Conservation (phyloP, 495 filamentous ascomycete genomes). For the Hypoxylon perforatum region DNA sequence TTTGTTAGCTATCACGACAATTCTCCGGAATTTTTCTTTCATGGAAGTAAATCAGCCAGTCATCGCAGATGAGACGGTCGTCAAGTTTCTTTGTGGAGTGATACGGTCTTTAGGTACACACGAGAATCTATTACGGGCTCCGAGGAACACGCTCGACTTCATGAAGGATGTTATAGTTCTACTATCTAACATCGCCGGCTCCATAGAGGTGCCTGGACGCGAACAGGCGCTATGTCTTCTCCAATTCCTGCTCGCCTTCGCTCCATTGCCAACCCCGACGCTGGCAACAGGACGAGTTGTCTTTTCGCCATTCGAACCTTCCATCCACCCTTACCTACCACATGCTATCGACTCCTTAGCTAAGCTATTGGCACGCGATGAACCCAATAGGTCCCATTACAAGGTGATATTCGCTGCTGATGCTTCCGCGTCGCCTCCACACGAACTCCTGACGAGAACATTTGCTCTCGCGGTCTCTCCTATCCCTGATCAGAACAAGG, state of each 20-base stretch:
- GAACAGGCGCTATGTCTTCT: conserved; percentile 90
- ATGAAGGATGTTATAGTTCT: conserved; percentile 95
- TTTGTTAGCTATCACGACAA: conserved; percentile 89
- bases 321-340: conserved; percentile 87
- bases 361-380: conserved; percentile 91
- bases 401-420: conserved; percentile 82
- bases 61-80: conserved; percentile 77
- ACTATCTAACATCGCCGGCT: conserved; percentile 85
- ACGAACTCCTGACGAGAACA: conserved; percentile 86
- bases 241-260: conserved; percentile 90
- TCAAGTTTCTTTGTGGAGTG: conserved; percentile 81
- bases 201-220: conserved; percentile 82
- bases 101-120: conserved; percentile 90
- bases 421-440: conserved; percentile 66
- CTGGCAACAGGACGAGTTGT: conserved; percentile 67
- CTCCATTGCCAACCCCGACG: conserved; percentile 73
- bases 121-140: conserved; percentile 82
- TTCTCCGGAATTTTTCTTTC: conserved; percentile 93
- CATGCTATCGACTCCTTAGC: conserved; percentile 89
- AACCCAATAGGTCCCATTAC: conserved; percentile 89
- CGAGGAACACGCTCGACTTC: conserved; percentile 88
- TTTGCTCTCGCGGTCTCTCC: conserved; percentile 90
- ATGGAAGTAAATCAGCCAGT: conserved; percentile 75
- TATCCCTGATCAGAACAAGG: conserved; percentile 71
- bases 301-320: conserved; percentile 84